Conservation (phyloP, 176 grass and related monocot species). For the bread wheat (Triticum aestivum) region IWGSC_CS_RefSeq_v2.1 NC_057803.1:42066678-42067177, state of each 20-base stretch:
- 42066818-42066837: conserved; percentile 66
- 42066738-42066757: background rate
- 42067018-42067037: conserved; percentile 70
- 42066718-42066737: conserved; percentile 54
- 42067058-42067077: conserved; percentile 94
- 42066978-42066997: background rate
- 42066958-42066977: background rate
- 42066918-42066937: conserved; percentile 86
- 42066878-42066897: conserved; percentile 96
- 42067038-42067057: conserved; percentile 96
- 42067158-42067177: background rate
- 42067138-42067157: background rate
- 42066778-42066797: background rate
- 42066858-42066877: conserved; percentile 91
- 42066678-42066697: conserved; percentile 93
- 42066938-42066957: conserved; percentile 24
- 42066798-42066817: background rate
- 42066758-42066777: background rate
- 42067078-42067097: conserved; percentile 97
- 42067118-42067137: conserved; percentile 56
- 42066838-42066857: conserved; percentile 96
- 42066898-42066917: conserved; percentile 97
- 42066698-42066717: conserved; percentile 93
- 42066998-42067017: background rate
- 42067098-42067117: conserved; percentile 87